Conservation (phyloP, 768 basidiomycete genomes). For the Cystofilobasidium ferigula region DNA sequence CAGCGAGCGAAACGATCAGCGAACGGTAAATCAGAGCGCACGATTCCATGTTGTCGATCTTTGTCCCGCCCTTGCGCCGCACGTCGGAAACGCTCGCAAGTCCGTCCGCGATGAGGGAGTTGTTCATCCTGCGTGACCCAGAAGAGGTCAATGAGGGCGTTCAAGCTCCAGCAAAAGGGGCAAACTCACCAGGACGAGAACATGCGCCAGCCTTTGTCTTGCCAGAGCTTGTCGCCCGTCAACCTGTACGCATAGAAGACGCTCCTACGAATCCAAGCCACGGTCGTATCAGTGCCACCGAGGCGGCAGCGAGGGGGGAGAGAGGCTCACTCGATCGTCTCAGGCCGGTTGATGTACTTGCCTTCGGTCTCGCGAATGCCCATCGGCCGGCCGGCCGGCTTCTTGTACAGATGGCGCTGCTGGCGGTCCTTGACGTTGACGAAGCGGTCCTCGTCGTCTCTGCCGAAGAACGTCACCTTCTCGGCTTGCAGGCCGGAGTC, state of each 20-base stretch:
- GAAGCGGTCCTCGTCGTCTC: conserved; percentile 8
- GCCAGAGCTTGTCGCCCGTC: conserved; percentile 42
- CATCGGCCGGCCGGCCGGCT: conserved; percentile 26
- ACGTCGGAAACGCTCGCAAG: conserved; percentile 38
- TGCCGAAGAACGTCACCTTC: conserved; percentile 31
- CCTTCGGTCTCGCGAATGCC: conserved; percentile 31
- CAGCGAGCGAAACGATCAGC: neutral
- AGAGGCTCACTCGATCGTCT: conserved; percentile 38
- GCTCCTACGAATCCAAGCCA: neutral
- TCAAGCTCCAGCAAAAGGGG: too few species aligned
- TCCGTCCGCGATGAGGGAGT: conserved; percentile 32
- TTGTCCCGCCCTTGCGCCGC: conserved; percentile 25
- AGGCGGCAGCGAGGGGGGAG: neutral
- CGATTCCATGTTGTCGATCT: conserved; percentile 32
- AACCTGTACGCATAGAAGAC: conserved; percentile 34
- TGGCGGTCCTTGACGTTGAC: conserved; percentile 26
- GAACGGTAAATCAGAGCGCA: conserved; percentile 16
- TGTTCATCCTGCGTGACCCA: conserved; percentile 17
- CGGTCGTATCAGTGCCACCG: neutral
- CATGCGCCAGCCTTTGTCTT: conserved; percentile 43
- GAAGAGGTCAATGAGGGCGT: too few species aligned
- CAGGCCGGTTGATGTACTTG: conserved; percentile 39
- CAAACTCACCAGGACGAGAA: conserved; percentile 38
- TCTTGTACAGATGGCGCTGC: conserved; percentile 15
- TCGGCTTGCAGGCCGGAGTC: conserved; percentile 37